Percentiles rank a stretch among this genome's conserved stretches.
These are phyloP conservation scores for Cardiospermum halicacabum DNA, from an alignment of 345 rosid species.

Conservation along the genomic window DNA sequence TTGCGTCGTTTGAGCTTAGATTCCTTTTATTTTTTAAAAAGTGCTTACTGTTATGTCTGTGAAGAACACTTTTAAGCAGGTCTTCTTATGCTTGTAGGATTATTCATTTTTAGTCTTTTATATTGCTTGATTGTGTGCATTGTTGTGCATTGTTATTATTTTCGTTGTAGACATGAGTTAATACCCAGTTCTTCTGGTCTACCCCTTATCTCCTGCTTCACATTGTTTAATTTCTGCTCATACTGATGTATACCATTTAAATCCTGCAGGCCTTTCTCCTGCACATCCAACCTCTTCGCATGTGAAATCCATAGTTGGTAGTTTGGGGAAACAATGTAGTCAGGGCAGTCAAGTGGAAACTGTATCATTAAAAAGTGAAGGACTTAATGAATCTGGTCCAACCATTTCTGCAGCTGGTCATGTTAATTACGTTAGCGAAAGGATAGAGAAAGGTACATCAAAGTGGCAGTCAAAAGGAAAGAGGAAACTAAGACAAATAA, in stretches of 20 bases:
- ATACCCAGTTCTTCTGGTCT: not conserved
- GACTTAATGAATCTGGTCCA: conserved; percentile 38
- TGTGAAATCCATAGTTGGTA: conserved; percentile 37
- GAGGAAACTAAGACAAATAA: conserved; percentile 78
- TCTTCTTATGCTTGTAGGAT: not conserved
- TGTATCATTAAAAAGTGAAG: conserved; percentile 36
- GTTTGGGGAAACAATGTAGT: conserved; percentile 40
- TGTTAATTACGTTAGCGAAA: conserved; percentile 37
- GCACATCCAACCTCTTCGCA: conserved; percentile 27
- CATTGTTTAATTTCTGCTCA: not conserved
- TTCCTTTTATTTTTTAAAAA: not conserved
- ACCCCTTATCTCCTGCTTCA: not conserved
- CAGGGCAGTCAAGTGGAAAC: conserved; percentile 43
- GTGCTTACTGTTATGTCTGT: not conserved
- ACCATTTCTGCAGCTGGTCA: conserved; percentile 26
- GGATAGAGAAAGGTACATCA: conserved; percentile 62
- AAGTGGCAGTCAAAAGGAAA: conserved; percentile 94
- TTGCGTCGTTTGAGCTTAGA: not conserved
- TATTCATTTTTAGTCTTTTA: not conserved
- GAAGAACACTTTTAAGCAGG: not conserved
- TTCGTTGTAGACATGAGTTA: not conserved
- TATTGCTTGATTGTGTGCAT: not conserved
- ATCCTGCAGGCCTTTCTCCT: conserved; percentile 46
- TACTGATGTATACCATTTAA: conserved; percentile 7
- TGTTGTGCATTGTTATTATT: not conserved